Percentiles rank a stretch among this genome's conserved stretches.
Conservation (phyloP, 805 yeast genomes). For the Kluyveromyces siamensis region DNA sequence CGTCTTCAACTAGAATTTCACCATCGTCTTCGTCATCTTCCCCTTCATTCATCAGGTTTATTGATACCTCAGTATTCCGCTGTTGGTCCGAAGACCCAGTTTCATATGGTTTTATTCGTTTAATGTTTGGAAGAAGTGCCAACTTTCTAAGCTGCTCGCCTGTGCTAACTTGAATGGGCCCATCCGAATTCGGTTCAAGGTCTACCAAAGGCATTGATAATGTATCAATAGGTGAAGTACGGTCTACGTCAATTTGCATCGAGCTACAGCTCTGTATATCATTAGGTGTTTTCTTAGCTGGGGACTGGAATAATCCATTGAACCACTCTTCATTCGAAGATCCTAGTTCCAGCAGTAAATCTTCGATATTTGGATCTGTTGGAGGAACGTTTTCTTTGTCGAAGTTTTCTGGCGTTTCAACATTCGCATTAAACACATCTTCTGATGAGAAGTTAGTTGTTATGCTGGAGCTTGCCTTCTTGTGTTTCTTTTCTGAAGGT, state of each 20-base stretch:
- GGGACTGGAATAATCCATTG: conserved; percentile 2
- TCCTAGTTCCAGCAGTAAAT: conserved; percentile 2
- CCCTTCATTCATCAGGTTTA: background rate
- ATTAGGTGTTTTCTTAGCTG: conserved; percentile 6
- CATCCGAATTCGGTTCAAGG: conserved; percentile 14
- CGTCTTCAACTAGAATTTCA: conserved; percentile 14
- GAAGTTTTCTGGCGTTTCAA: background rate
- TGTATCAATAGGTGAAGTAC: conserved; percentile 26
- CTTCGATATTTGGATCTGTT: conserved; percentile 2
- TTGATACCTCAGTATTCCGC: background rate
- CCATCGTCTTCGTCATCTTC: conserved; percentile 5
- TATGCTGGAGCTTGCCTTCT: background rate
- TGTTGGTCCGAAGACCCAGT: background rate
- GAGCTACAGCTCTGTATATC: conserved; percentile 5
- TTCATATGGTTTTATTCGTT: background rate
- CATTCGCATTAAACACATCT: background rate
- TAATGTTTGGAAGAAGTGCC: conserved; percentile 14
- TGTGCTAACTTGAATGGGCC: conserved; percentile 1
- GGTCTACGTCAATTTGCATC: conserved; percentile 19
- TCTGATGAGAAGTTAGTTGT: background rate
- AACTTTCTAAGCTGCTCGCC: conserved; percentile 23
- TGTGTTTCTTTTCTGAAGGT: background rate
- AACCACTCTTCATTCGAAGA: conserved; percentile 3
- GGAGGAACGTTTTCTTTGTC: conserved; percentile 25
- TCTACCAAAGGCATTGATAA: conserved; percentile 29